Percentiles rank a stretch among this genome's conserved stretches.
Evolutionary conservation across 257 asterid genomes (phyloP).

Genomic region (Scutellaria barbata): DNA sequence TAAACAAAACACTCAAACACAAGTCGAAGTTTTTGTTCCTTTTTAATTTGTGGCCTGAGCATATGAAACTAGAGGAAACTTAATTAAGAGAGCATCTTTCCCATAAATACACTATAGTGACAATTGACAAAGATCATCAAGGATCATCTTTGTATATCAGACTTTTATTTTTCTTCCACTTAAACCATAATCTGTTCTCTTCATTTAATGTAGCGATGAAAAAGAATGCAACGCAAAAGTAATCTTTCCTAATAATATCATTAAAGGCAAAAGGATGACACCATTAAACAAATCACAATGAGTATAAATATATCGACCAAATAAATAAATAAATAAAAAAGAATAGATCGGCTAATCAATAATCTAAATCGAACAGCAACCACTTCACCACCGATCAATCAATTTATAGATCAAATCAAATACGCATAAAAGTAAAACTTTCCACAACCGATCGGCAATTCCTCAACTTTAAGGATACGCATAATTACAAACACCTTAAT

Average conservation of each 20-base stretch:
- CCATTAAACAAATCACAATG: background rate
- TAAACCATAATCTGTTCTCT: background rate
- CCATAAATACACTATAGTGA: background rate
- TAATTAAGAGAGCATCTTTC: background rate
- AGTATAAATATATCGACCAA: background rate
- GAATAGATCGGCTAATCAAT: constrained; percentile 13
- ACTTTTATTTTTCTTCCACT: background rate
- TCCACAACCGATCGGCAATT: background rate
- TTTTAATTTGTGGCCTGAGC: background rate
- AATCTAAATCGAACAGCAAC: constrained; percentile 18
- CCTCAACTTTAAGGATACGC: background rate
- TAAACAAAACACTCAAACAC: background rate
- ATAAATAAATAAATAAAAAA: too few relatives aligned
- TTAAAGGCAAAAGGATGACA: background rate
- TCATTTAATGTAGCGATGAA: background rate
- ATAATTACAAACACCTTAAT: background rate
- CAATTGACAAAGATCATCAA: background rate
- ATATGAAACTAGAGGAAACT: background rate
- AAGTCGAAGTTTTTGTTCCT: background rate
- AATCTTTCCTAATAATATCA: background rate
- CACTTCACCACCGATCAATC: constrained; percentile 22
- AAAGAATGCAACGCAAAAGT: background rate
- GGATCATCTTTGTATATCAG: background rate
- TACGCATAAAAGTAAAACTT: background rate
- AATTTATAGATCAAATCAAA: constrained; percentile 33